Evolutionary conservation across 176 grass and related monocot genomes (phyloP).

Genomic region (Chrysopogon serrulatus): DNA sequence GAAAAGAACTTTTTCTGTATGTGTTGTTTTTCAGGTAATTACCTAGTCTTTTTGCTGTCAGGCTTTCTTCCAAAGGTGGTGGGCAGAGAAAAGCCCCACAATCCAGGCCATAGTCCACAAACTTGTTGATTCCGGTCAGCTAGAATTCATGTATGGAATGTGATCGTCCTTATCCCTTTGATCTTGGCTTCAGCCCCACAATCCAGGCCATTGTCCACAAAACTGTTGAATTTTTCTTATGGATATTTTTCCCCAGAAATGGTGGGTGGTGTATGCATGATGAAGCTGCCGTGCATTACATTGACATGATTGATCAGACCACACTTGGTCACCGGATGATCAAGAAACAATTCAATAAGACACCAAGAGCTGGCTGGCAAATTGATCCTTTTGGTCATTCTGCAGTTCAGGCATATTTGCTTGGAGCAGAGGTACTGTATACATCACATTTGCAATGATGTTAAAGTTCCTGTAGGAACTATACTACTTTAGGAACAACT

Average conservation of each 20-base stretch:
- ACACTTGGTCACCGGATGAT: slow-evolving; percentile 84
- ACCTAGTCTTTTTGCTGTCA: slow-evolving; percentile 26
- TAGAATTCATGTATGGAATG: slow-evolving; percentile 83
- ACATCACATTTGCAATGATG: slow-evolving; percentile 22
- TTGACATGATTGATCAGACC: slow-evolving; percentile 98
- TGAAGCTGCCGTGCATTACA: slow-evolving; percentile 87
- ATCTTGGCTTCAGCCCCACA: slow-evolving; percentile 6
- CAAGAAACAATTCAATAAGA: slow-evolving; percentile 82
- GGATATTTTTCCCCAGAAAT: slow-evolving; percentile 56
- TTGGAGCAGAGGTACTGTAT: slow-evolving; percentile 71
- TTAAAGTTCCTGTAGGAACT: neutral
- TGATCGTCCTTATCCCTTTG: neutral
- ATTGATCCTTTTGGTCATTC: slow-evolving; percentile 98
- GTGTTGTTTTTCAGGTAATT: neutral
- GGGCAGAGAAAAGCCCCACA: slow-evolving; percentile 69
- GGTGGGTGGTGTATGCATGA: slow-evolving; percentile 99
- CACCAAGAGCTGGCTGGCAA: slow-evolving; percentile 85
- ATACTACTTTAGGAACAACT: neutral
- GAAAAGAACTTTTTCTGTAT: neutral
- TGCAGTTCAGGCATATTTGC: slow-evolving; percentile 81
- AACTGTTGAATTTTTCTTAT: too few species aligned
- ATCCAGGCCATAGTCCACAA: slow-evolving; percentile 51
- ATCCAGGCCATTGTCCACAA: too few species aligned
- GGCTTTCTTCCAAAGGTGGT: slow-evolving; percentile 99
- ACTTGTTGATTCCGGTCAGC: slow-evolving; percentile 71